A percentile compares a stretch with the other conserved stretches of the same genome.
Conservation (phyloP, 2,329 filamentous ascomycete genomes). For the Alternaria alternata region DNA sequence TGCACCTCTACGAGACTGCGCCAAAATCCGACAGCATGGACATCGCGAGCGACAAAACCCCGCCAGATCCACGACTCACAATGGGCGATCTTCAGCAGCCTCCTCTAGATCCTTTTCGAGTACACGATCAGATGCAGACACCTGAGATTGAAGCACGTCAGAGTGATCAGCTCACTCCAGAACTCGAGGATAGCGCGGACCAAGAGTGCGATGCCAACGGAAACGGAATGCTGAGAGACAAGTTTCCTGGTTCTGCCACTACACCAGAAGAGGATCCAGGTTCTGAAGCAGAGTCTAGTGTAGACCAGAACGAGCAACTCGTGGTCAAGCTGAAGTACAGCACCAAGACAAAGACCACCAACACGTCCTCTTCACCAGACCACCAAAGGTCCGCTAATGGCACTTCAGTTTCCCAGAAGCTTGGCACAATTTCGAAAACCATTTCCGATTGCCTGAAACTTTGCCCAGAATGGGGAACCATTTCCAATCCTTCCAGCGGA, state of each 20-base stretch:
- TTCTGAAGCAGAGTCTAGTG: not conserved
- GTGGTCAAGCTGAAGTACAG: constrained; percentile 7
- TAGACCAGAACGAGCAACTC: not conserved
- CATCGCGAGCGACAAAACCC: not conserved
- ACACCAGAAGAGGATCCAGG: not conserved
- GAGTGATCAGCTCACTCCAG: not conserved
- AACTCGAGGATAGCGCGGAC: not conserved
- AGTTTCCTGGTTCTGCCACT: too few species aligned
- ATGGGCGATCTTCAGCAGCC: not conserved
- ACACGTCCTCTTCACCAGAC: not conserved
- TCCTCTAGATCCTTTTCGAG: not conserved
- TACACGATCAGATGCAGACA: not conserved
- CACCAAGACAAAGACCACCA: not conserved
- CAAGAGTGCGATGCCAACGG: not conserved
- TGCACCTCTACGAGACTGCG: not conserved
- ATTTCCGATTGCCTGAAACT: too few species aligned
- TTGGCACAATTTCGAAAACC: too few species aligned
- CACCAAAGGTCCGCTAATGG: not conserved
- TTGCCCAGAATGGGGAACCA: too few species aligned
- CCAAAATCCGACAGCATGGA: not conserved
- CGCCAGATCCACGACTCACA: not conserved
- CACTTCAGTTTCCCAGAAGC: not conserved
- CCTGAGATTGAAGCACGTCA: not conserved
- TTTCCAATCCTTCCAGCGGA: not conserved
- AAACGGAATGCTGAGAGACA: not conserved